Conservation (phyloP, 305 asterid species). For the Petunia hybrid region DNA sequence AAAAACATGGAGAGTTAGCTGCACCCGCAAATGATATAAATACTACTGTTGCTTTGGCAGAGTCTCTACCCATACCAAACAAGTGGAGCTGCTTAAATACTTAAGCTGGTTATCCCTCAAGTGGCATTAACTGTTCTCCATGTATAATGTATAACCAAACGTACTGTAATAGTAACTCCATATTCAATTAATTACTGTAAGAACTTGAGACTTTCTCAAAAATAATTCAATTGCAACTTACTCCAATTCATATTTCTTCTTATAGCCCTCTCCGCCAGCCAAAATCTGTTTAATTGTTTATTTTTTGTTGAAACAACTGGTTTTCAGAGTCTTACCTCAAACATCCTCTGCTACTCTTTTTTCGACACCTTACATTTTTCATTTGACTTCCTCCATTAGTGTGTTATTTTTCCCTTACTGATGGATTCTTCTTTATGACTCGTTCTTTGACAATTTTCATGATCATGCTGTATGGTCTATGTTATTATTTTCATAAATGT, state of each 20-base stretch:
- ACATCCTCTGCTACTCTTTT: neutral
- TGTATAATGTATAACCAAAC: neutral
- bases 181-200: neutral
- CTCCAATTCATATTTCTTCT: neutral
- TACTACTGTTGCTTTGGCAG: too few species aligned
- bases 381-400: neutral
- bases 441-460: neutral
- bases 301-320: neutral
- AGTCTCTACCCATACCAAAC: neutral
- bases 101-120: neutral
- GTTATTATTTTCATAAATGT: neutral
- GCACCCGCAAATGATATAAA: too few species aligned
- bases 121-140: too few species aligned
- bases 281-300: neutral
- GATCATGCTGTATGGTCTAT: neutral
- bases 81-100: neutral
- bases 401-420: neutral
- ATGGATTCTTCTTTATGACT: neutral
- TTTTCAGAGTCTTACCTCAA: neutral
- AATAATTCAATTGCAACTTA: neutral
- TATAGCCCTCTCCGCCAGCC: neutral
- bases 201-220: neutral
- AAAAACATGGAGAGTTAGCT: too few species aligned
- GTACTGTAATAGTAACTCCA: neutral
- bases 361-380: neutral